These are phyloP conservation scores for Raddia distichophylla DNA, from an alignment of 176 grass and related monocot species.

Conservation along the genomic window DNA sequence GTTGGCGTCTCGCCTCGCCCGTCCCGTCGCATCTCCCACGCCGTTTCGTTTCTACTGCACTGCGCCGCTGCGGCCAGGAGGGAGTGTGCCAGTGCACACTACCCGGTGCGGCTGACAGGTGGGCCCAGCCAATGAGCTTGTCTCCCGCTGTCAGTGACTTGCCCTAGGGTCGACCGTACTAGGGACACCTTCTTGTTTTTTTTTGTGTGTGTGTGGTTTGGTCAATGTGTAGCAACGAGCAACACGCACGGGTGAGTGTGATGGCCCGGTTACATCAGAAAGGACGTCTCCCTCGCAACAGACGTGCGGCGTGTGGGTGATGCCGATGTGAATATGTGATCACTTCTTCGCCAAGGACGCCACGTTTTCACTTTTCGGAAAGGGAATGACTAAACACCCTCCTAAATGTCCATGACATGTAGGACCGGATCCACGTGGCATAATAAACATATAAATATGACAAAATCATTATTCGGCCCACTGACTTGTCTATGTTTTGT, in stretches of 20 bases:
- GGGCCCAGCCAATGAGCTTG: neutral
- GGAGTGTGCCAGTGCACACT: neutral
- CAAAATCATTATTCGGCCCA: too few species aligned
- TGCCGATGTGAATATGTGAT: conserved; percentile 26
- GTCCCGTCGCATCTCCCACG: neutral
- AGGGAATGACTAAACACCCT: too few species aligned
- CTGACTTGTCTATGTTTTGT: too few species aligned
- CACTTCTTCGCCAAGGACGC: too few species aligned
- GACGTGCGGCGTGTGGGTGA: neutral
- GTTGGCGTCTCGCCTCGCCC: conserved; percentile 13
- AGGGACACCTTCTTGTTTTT: neutral
- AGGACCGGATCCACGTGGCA: too few species aligned
- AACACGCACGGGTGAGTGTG: neutral
- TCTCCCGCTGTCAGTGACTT: neutral
- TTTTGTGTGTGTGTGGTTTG: too few species aligned
- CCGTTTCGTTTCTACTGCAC: conserved; percentile 7
- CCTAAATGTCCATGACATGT: too few species aligned
- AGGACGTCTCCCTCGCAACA: conserved; percentile 25
- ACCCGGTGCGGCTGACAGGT: neutral
- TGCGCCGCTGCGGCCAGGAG: neutral
- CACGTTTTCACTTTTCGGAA: too few species aligned
- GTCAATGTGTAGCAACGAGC: neutral
- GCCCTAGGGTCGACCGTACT: neutral
- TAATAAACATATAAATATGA: too few species aligned
- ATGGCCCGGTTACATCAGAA: conserved; percentile 3